phyloP scores from a whole-genome alignment of 2,329 filamentous ascomycete species.

The Gyromitra esculenta region DNA sequence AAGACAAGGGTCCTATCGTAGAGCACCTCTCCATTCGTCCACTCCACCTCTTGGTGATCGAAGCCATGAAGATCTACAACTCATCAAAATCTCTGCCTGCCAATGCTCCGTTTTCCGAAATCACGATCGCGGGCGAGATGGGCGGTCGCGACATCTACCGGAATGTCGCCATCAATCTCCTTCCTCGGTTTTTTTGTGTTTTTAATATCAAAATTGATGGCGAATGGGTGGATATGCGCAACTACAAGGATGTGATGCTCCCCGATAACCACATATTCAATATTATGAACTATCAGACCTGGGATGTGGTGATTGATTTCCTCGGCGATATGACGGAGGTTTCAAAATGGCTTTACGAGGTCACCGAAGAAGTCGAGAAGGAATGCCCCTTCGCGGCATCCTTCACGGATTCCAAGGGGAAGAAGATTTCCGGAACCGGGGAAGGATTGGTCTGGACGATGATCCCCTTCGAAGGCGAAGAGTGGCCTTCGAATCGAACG shows the following conservation, averaged over 20 bases:
- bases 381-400: slow-evolving; percentile 43
- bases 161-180: slow-evolving; percentile 43
- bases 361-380: slow-evolving; percentile 37
- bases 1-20: slow-evolving; percentile 35
- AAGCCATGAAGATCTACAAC: slow-evolving; percentile 30
- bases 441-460: slow-evolving; percentile 48
- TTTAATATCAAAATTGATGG: slow-evolving; percentile 44
- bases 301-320: slow-evolving; percentile 41
- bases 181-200: slow-evolving; percentile 47
- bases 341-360: slow-evolving; percentile 28
- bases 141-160: slow-evolving; percentile 47
- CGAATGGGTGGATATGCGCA: slow-evolving; percentile 44
- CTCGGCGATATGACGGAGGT: slow-evolving; percentile 19
- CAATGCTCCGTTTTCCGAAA: slow-evolving; percentile 24
- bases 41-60: slow-evolving; percentile 27
- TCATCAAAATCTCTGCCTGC: neutral
- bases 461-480: slow-evolving; percentile 42
- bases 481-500: slow-evolving; percentile 16
- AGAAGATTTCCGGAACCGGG: slow-evolving; percentile 42
- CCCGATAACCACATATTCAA: slow-evolving; percentile 33
- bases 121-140: slow-evolving; percentile 48
- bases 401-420: slow-evolving; percentile 26
- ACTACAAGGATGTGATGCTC: slow-evolving; percentile 28
- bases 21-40: slow-evolving; percentile 31
- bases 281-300: slow-evolving; percentile 41